Conservation (phyloP, 1,139 yeast species). For the Fermentozyma sake region DNA sequence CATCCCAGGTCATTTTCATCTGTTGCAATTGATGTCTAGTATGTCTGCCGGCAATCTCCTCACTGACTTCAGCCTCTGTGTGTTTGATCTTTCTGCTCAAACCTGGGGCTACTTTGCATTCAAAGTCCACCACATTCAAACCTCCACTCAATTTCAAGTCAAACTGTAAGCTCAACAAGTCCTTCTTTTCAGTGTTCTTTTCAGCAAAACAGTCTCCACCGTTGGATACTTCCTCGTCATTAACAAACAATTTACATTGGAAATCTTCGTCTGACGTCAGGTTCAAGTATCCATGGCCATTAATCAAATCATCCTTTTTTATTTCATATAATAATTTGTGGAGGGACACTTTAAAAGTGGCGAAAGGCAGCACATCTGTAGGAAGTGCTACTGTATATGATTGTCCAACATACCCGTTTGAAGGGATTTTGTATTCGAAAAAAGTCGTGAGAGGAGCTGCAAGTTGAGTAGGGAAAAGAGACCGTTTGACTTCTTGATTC, state of each 20-base stretch:
- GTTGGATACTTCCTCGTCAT: constrained; percentile 44
- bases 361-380: constrained; percentile 38
- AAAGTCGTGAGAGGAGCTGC: constrained; percentile 16
- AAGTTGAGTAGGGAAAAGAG: constrained; percentile 33
- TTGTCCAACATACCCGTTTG: constrained; percentile 41
- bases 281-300: constrained; percentile 25
- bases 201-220: constrained; percentile 38
- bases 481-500: constrained; percentile 24
- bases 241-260: constrained; percentile 41
- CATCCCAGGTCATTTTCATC: constrained; percentile 46
- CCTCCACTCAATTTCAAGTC: constrained; percentile 49
- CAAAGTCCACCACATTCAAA: constrained; percentile 43
- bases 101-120: constrained; percentile 42
- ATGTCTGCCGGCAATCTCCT: constrained; percentile 33
- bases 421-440: constrained; percentile 44
- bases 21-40: constrained; percentile 48
- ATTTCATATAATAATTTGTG: constrained; percentile 35
- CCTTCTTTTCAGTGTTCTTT: constrained; percentile 11
- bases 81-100: constrained; percentile 32
- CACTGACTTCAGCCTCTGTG: constrained; percentile 21
- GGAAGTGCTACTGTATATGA: constrained; percentile 44
- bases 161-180: constrained; percentile 35
- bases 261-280: constrained; percentile 32
- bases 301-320: constrained; percentile 28
- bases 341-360: constrained; percentile 41